Conservation (phyloP, 805 yeast species). For the Suhomyces kilbournensis region DNA sequence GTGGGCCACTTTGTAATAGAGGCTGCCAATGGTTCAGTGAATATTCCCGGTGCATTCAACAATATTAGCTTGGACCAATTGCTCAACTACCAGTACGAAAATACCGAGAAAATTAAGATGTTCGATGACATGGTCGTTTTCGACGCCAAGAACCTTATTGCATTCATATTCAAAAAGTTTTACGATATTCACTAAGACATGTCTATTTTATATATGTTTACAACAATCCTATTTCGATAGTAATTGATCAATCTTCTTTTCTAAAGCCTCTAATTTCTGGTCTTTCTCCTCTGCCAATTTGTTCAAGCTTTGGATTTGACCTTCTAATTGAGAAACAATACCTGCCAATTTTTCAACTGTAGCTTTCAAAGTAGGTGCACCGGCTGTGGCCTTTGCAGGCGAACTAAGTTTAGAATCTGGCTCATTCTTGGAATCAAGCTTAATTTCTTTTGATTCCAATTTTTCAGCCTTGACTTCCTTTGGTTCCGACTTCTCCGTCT, state of each 20-base stretch:
- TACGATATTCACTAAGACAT: conserved; percentile 43
- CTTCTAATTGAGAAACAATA: conserved; percentile 57
- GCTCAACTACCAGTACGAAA: conserved; percentile 71
- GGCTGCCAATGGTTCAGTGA: conserved; percentile 68
- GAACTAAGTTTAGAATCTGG: conserved; percentile 6
- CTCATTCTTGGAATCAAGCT: background rate
- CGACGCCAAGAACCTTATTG: conserved; percentile 64
- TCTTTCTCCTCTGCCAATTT: conserved; percentile 63
- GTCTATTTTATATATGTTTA: conserved; percentile 2
- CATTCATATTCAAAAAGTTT: conserved; percentile 72
- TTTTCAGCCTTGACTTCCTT: conserved; percentile 6
- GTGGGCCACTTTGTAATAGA: conserved; percentile 74
- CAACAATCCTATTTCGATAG: conserved; percentile 32
- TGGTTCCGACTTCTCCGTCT: background rate
- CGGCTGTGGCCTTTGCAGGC: conserved; percentile 21
- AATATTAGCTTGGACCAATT: conserved; percentile 68
- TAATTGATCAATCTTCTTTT: conserved; percentile 57
- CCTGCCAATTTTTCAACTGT: conserved; percentile 65
- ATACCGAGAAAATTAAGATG: conserved; percentile 48
- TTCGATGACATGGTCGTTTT: conserved; percentile 69
- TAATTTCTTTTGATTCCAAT: conserved; percentile 4
- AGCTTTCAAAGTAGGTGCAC: conserved; percentile 65
- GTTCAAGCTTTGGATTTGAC: conserved; percentile 49
- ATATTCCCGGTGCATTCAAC: conserved; percentile 56
- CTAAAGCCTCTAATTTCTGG: conserved; percentile 54